Base-by-base conservation (phyloP, 768 basidiomycete genomes). In the Boletus edulis region DNA sequence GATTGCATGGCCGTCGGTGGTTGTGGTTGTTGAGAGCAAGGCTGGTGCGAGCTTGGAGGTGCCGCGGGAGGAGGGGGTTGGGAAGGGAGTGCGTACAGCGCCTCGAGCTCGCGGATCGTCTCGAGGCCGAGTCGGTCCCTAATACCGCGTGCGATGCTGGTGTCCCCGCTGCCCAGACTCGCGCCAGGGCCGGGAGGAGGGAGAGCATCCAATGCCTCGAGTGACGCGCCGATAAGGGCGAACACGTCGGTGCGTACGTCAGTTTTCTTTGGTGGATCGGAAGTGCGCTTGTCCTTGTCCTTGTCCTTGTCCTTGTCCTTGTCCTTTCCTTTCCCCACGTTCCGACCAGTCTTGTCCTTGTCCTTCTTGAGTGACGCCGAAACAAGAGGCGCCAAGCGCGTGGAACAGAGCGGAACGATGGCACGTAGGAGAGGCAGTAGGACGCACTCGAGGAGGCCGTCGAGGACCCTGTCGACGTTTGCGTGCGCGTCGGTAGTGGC, bases 61-160 rank as follows among this genome's bases (percentile, higher is more conserved):
- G 20, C 5, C 17, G 18, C 17, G 11, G 27, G 17, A 7, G 39
- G 13, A 40, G 17, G n/a, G 9, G 34, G 12, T 13, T 29, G 2
- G 9, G 27, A 3, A 24, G 59, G 17, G 18, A 34, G 27, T 3
- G 40, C 40, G n/a, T 64, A 68, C 27, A 72, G 29, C 4, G 35
- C 39, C 27, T 66, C 69, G 12, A 70, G 61, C 20, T 61, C 66
- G 4, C 68, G 61, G 47, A 72, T 62, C 20, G 57, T 22, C 46
- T 70, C 70, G 18, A 70, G 61, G n/a, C 62, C 68, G 22, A 70
- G 55, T 32, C 64, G 64, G 31, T 61, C 55, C 42, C 49, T 62
- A 14, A 70, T 49, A 18, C 53, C 55, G 7, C 38, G 3, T 2
- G 49, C 58, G 11, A 65, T 46, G 9, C 24, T 42, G 7, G 10